These are phyloP conservation scores for Stachybotrys echinatus DNA, from an alignment of 2,329 filamentous ascomycete genomes.

Conservation along the genomic window DNA sequence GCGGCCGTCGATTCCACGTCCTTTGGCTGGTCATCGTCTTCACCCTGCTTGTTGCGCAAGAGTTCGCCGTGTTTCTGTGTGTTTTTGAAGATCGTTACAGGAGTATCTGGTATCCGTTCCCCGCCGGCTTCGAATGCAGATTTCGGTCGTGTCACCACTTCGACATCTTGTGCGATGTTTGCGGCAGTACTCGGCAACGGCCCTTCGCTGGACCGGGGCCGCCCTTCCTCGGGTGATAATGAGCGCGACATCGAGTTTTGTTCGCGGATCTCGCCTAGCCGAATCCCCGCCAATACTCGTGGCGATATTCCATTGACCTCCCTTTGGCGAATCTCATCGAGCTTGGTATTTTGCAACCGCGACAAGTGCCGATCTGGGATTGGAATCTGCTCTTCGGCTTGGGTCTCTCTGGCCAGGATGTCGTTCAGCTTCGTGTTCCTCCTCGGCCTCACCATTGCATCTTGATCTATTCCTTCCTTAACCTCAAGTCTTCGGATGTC, in stretches of 20 bases:
- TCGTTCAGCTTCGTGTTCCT: constrained; percentile 28
- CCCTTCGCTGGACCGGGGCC: constrained; percentile 19
- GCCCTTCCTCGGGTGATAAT: constrained; percentile 33
- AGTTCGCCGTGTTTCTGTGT: constrained; percentile 6
- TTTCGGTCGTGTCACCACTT: constrained; percentile 13
- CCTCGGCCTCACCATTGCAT: constrained; percentile 3
- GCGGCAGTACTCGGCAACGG: constrained; percentile 7
- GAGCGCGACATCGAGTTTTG: constrained; percentile 40
- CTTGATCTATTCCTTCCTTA: constrained; percentile 21
- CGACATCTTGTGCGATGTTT: constrained; percentile 6
- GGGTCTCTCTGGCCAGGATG: constrained; percentile 26
- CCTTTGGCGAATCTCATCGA: constrained; percentile 42
- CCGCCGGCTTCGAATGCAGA: constrained; percentile 16
- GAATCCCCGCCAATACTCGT: constrained; percentile 41
- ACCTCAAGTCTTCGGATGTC: constrained; percentile 38
- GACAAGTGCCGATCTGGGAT: constrained; percentile 21
- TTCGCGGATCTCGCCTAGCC: constrained; percentile 48
- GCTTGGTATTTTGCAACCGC: constrained; percentile 33
- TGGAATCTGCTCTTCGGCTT: constrained; percentile 24
- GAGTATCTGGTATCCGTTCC: constrained; percentile 31
- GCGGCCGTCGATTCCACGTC: constrained; percentile 1
- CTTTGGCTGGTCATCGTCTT: constrained; percentile 5
- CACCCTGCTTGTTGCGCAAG: neutral
- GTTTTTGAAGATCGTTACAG: constrained; percentile 33
- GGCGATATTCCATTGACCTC: constrained; percentile 40